phyloP scores from a whole-genome alignment of 2,329 filamentous ascomycete species.

The Fusarium falciforme region DNA sequence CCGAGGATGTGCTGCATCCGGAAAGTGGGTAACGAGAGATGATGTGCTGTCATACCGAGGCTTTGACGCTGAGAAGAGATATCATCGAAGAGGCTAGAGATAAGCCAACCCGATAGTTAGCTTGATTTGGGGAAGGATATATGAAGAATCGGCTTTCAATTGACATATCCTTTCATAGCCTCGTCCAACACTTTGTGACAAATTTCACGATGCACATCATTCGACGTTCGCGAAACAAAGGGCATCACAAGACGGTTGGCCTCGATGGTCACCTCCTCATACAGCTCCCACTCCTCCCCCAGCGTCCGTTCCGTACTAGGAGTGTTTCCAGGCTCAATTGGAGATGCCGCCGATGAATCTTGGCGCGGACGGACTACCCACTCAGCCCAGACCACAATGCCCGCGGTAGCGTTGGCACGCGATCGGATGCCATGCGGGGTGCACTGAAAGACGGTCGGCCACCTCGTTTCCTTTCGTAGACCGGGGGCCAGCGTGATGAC shows the following conservation, averaged over 20 bases:
- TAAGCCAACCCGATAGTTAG: neutral
- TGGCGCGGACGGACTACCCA: slow-evolving; percentile 18
- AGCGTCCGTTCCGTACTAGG: slow-evolving; percentile 15
- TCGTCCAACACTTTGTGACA: slow-evolving; percentile 24
- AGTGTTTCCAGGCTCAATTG: neutral
- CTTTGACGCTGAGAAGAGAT: neutral
- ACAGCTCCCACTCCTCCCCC: slow-evolving; percentile 27
- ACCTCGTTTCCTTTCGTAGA: slow-evolving; percentile 11
- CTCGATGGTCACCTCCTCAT: slow-evolving; percentile 24
- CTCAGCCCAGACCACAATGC: slow-evolving; percentile 26
- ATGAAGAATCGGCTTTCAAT: neutral
- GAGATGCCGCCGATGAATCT: neutral
- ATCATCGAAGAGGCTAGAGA: neutral
- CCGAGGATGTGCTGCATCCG: neutral
- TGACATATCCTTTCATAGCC: slow-evolving; percentile 11
- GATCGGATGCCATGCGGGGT: slow-evolving; percentile 24
- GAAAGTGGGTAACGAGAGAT: neutral
- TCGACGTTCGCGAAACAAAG: slow-evolving; percentile 20
- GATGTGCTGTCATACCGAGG: neutral
- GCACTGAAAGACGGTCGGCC: slow-evolving; percentile 24
- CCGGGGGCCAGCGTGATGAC: slow-evolving; percentile 16
- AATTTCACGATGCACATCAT: slow-evolving; percentile 15
- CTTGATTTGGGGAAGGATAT: neutral
- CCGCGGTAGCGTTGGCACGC: slow-evolving; percentile 22
- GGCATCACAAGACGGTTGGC: slow-evolving; percentile 28